Evolutionary conservation across 2,329 filamentous ascomycete genomes (phyloP).

Genomic region (Claviceps sorghi): DNA sequence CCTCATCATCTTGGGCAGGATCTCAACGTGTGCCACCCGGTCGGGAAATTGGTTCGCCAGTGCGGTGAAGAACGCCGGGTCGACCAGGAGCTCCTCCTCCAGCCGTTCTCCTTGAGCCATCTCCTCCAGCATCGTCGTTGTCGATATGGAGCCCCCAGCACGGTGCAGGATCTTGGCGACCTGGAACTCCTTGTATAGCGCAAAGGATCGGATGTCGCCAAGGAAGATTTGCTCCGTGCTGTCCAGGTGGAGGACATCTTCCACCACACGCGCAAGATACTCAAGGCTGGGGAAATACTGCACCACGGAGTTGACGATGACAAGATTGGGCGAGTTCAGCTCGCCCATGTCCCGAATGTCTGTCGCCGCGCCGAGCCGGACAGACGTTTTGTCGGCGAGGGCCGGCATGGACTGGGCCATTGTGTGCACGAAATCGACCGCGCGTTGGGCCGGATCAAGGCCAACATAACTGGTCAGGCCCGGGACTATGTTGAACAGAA

Average conservation of each 20-base stretch:
- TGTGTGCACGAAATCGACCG: slow-evolving; percentile 10
- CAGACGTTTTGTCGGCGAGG: slow-evolving; percentile 3
- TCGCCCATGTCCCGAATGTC: background rate
- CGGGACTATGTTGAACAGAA: slow-evolving; percentile 14
- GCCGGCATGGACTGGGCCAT: slow-evolving; percentile 6
- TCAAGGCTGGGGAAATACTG: slow-evolving; percentile 16
- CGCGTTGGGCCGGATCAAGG: slow-evolving; percentile 13
- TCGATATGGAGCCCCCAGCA: background rate
- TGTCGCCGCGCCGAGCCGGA: background rate
- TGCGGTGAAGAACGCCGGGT: slow-evolving; percentile 13
- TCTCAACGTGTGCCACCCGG: slow-evolving; percentile 11
- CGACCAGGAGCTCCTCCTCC: slow-evolving; percentile 13
- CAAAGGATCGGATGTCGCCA: slow-evolving; percentile 11
- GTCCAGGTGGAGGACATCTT: slow-evolving; percentile 1
- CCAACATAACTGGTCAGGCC: slow-evolving; percentile 14
- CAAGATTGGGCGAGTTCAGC: slow-evolving; percentile 6
- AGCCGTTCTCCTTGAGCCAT: slow-evolving; percentile 6
- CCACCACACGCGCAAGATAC: slow-evolving; percentile 10
- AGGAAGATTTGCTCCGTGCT: slow-evolving; percentile 8
- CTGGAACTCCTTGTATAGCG: slow-evolving; percentile 8
- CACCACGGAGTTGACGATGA: slow-evolving; percentile 15
- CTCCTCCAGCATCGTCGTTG: background rate
- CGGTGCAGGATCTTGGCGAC: background rate
- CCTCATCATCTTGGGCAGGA: slow-evolving; percentile 13
- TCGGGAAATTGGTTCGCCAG: slow-evolving; percentile 7